Evolutionary conservation across 2,329 filamentous ascomycete species (phyloP).

Genomic region (Endocalyx cinctus): DNA sequence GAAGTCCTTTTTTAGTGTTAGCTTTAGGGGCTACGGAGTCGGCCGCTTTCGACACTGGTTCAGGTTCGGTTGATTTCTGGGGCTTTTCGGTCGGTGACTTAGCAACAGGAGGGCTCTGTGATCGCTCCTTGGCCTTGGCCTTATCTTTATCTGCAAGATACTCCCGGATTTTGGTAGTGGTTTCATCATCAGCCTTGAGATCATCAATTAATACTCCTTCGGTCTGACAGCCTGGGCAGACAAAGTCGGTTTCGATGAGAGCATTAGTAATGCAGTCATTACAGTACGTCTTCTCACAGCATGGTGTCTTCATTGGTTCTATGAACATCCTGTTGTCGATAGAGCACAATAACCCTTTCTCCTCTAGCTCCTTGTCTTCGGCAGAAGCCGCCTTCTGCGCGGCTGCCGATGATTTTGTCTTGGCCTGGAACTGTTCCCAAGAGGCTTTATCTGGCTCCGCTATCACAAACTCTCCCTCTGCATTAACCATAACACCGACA

Average conservation of each 20-base stretch:
- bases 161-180: slow-evolving; percentile 70
- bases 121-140: slow-evolving; percentile 37
- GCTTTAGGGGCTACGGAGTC: slow-evolving; percentile 25
- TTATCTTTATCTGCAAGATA: slow-evolving; percentile 60
- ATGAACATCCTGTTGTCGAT: slow-evolving; percentile 98
- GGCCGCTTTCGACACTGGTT: slow-evolving; percentile 28
- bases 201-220: slow-evolving; percentile 93
- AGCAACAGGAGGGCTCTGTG: slow-evolving; percentile 41
- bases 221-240: slow-evolving; percentile 86
- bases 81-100: slow-evolving; percentile 24
- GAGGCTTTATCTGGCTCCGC: slow-evolving; percentile 91
- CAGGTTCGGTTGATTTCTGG: slow-evolving; percentile 28
- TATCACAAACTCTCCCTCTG: slow-evolving; percentile 95
- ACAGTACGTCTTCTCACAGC: slow-evolving; percentile 97
- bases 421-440: slow-evolving; percentile 96
- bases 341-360: slow-evolving; percentile 84
- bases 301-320: slow-evolving; percentile 98
- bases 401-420: slow-evolving; percentile 79
- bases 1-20: too few species aligned
- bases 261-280: slow-evolving; percentile 99
- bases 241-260: slow-evolving; percentile 95
- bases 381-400: slow-evolving; percentile 72
- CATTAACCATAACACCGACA: slow-evolving; percentile 93
- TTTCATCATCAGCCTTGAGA: slow-evolving; percentile 76
- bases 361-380: slow-evolving; percentile 81